Evolutionary conservation across 176 grass and related monocot genomes (phyloP).

Genomic region (Bonia amplexicaulis): DNA sequence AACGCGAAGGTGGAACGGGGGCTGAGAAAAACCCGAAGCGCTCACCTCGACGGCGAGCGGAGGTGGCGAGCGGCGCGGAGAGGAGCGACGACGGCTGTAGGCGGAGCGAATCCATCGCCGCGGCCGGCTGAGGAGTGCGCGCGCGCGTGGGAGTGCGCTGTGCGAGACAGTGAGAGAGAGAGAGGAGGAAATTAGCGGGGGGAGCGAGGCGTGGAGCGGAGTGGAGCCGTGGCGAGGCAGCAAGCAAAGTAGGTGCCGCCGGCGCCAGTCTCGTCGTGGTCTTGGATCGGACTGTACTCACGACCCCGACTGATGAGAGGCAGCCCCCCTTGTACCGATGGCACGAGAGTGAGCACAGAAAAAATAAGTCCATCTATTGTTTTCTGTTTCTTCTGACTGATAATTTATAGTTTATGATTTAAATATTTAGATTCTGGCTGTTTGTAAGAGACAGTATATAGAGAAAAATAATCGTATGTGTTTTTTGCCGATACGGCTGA

Average conservation of each 20-base stretch:
- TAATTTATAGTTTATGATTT: too few species aligned
- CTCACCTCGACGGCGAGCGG: slow-evolving; percentile 34
- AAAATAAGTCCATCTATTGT: too few species aligned
- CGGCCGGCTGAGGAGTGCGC: neutral
- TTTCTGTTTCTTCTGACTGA: too few species aligned
- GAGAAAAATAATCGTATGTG: too few species aligned
- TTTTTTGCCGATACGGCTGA: too few species aligned
- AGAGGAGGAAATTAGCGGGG: neutral
- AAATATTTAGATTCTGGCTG: too few species aligned
- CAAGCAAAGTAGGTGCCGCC: neutral
- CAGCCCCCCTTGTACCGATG: too few species aligned
- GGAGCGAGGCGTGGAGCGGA: neutral
- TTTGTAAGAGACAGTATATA: too few species aligned
- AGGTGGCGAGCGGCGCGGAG: neutral
- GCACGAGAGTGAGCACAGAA: too few species aligned
- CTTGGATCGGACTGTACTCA: too few species aligned
- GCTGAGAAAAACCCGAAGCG: neutral
- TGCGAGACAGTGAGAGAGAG: neutral
- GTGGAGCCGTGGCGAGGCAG: neutral
- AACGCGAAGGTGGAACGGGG: neutral
- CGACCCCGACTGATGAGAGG: too few species aligned
- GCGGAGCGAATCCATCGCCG: slow-evolving; percentile 42
- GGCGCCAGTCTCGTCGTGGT: too few species aligned
- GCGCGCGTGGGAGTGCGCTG: neutral
- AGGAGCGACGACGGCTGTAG: slow-evolving; percentile 35